Percentiles rank a stretch among this genome's conserved stretches.
Evolutionary conservation across 2,329 filamentous ascomycete species (phyloP).

Genomic region (Pseudogymnoascus sp.): DNA sequence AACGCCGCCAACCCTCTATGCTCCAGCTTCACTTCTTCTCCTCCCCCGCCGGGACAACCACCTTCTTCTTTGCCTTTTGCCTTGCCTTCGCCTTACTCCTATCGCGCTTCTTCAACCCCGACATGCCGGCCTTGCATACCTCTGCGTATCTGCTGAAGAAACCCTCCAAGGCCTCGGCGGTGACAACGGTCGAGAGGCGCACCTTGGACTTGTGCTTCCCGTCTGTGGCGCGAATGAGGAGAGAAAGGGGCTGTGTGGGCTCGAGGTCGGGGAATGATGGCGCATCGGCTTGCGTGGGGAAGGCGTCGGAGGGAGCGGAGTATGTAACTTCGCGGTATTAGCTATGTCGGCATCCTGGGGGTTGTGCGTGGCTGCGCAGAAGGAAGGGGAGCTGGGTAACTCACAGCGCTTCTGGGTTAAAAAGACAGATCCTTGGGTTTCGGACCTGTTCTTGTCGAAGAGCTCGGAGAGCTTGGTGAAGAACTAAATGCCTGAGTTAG

Average conservation of each 20-base stretch:
- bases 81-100: slow-evolving; percentile 77
- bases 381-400: slow-evolving; percentile 18
- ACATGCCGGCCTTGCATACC: slow-evolving; percentile 83
- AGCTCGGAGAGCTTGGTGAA: slow-evolving; percentile 61
- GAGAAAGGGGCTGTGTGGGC: slow-evolving; percentile 52
- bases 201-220: slow-evolving; percentile 59
- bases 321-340: slow-evolving; percentile 17
- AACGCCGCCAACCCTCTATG: slow-evolving; percentile 1
- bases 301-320: slow-evolving; percentile 26
- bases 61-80: slow-evolving; percentile 55
- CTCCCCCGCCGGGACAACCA: slow-evolving; percentile 22
- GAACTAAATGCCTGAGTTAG: slow-evolving; percentile 45
- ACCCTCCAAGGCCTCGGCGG: slow-evolving; percentile 62
- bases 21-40: slow-evolving; percentile 16
- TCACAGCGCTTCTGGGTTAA: slow-evolving; percentile 70
- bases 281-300: slow-evolving; percentile 36
- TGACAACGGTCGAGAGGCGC: slow-evolving; percentile 78
- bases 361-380: slow-evolving; percentile 14
- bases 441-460: slow-evolving; percentile 57
- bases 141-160: slow-evolving; percentile 88
- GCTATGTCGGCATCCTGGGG: slow-evolving; percentile 6
- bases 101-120: slow-evolving; percentile 83
- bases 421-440: slow-evolving; percentile 65
- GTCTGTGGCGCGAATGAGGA: slow-evolving; percentile 79
- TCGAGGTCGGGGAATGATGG: slow-evolving; percentile 53